phyloP scores from a whole-genome alignment of 352 stramenopile genomes.

The Phytophthora aleatoria region DNA sequence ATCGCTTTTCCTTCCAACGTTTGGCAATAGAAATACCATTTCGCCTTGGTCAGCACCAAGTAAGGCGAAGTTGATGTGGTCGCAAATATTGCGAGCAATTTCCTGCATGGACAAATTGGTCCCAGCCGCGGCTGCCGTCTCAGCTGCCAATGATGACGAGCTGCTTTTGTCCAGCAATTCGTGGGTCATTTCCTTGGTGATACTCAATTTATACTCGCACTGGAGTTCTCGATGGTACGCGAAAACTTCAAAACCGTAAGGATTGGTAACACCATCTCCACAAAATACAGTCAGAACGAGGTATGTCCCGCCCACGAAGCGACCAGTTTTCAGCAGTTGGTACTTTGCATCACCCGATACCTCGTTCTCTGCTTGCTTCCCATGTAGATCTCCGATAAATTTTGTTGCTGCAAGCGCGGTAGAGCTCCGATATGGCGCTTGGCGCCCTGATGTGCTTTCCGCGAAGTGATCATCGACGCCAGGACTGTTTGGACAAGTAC shows the following conservation, averaged over 20 bases:
- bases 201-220: constrained; percentile 53
- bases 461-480: constrained; percentile 5
- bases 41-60: constrained; percentile 46
- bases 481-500: constrained; percentile 8
- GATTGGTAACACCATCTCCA: constrained; percentile 63
- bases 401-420: constrained; percentile 20
- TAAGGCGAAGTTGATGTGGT: constrained; percentile 56
- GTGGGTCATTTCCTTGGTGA: constrained; percentile 71
- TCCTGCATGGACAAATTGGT: constrained; percentile 78
- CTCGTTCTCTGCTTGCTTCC: constrained; percentile 23
- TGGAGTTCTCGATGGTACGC: constrained; percentile 52
- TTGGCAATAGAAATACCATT: constrained; percentile 56
- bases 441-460: constrained; percentile 6
- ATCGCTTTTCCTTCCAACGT: constrained; percentile 17
- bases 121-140: constrained; percentile 60
- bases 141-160: constrained; percentile 56
- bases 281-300: constrained; percentile 72
- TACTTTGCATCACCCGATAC: constrained; percentile 45
- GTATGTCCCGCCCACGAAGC: constrained; percentile 69
- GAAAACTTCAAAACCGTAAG: constrained; percentile 75
- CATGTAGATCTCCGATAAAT: constrained; percentile 46
- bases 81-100: constrained; percentile 65
- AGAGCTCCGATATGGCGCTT: constrained; percentile 12
- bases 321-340: constrained; percentile 65
- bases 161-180: constrained; percentile 59